Conservation (phyloP, 306 rosid genomes). For the Quercus robur region DNA sequence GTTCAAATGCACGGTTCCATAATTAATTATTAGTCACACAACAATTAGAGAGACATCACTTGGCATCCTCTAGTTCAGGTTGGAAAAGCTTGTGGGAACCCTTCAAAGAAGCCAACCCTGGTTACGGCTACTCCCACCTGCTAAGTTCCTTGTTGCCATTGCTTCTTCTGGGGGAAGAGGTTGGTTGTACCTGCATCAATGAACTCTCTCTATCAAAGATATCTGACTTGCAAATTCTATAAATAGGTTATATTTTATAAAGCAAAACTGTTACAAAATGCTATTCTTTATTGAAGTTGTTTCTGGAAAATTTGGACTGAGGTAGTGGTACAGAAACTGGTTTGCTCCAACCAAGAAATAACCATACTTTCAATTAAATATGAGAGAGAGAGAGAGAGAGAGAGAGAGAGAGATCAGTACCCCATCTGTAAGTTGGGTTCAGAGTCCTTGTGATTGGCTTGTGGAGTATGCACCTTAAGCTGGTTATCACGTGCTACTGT, state of each 20-base stretch:
- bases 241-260: not conserved
- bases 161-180: not conserved
- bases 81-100: not conserved
- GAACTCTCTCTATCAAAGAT: not conserved
- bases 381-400: not conserved
- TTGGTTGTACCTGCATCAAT: not conserved
- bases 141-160: not conserved
- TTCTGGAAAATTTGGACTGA: too few relatives aligned
- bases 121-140: not conserved
- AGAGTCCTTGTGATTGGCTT: slow-evolving; percentile 11
- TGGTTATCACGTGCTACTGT: not conserved
- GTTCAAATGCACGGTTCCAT: not conserved
- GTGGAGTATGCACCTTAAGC: slow-evolving; percentile 4
- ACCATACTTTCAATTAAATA: not conserved
- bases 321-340: too few relatives aligned
- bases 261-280: too few relatives aligned
- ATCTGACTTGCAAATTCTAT: not conserved
- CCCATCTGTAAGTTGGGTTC: slow-evolving; percentile 18
- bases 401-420: not conserved
- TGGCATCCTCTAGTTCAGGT: not conserved
- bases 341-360: too few relatives aligned
- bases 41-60: not conserved
- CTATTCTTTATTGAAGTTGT: too few relatives aligned
- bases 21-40: not conserved
- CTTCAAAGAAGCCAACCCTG: slow-evolving; percentile 22